Base-by-base conservation (phyloP, 2,329 filamentous ascomycete species). In the Sclerotiophoma versabilis region DNA sequence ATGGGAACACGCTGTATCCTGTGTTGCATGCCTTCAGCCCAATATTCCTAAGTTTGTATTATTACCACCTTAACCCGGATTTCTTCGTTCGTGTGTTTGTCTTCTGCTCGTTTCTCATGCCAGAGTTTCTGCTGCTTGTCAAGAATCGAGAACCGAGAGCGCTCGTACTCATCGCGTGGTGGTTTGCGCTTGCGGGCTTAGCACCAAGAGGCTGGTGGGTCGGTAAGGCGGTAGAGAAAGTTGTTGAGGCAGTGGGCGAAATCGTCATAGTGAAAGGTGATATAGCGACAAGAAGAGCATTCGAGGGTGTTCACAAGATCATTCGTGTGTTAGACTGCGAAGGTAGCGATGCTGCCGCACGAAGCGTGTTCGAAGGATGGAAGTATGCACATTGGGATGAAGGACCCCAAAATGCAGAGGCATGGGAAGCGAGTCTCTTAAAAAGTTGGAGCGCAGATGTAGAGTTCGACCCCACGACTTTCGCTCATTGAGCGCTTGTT, bases 1-100 rank as follows among this genome's bases (percentile, higher is more conserved):
- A 73, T 25, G 47, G 57, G 11, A 51, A 62, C 7, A 57, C 59
- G 2, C 41, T 73, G 1, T 42, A 66, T n/a, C 66, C 70, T 1
- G 61, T 60, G 8, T 62, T 73, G n/a, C 65, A 72, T 25, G 68
- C 64, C 0, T 49, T 74, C 2, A 67, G 65, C 3, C 70, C 71
- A 3, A 70, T 74, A 5, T 74, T 74, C 32, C 55, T 71, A 17
- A 70, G 67, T 8, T 36, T 74, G 15, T 74, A 73, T 43, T 65
- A 73, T 45, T 66, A 68, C 37, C 67, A 65, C 32, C 58, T 72
- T 1, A 60, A 63, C 12, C 54, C 64, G 0, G 71, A 74, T 49
- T 56, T 71, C 49, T 68, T 66, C 43, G 61, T 68, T 10, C 69
- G 71, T 10, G 58, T 69, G 3, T 55, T 63, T n/a, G 66, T 65